Base-by-base conservation (phyloP, 2,329 filamentous ascomycete species). In the Sclerotinia minor region DNA sequence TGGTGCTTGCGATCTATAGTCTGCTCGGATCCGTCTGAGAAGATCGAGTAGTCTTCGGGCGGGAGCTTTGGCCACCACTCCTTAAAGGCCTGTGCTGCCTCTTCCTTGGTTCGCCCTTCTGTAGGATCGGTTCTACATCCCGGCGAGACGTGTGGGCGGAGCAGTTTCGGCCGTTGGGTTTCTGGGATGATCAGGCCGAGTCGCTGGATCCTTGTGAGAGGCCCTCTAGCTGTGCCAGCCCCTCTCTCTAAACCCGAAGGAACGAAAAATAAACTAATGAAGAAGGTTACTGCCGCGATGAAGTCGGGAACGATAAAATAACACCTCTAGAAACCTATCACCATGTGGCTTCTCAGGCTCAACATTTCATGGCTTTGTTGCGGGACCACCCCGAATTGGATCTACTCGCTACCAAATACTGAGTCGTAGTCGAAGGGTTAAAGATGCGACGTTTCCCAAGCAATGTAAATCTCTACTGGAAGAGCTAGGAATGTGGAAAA, bases 401-500 rank as follows among this genome's bases (percentile, higher is more conserved):
- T 71, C 74, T 54, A 74, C 67, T 7, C 73, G 70, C 50, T 78
- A 78, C 79, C 78, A 1, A 1, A 84, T 79, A 71, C 92, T 92
- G 76, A 91, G 91, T 24, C 88, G 89, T 82, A 92, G 87, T 15
- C 80, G 81, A 64, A 82, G n/a, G n/a, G n/a, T 75, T 35, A 81
- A 67, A 65, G 76, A 76, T 6, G 74, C 83, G 80, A 69, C 82
- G 77, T 72, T 91, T 91, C 78, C 89, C 77, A 91, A 89, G 61
- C 83, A 82, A 32, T 13, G 17, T 58, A 17, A 54, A 44, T 49
- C 3, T 29, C 52, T 6, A 57, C n/a, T 3, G 8, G 32, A 52
- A 44, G 6, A 32, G 17, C 2, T 9, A 41, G 24, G 9, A 24
- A 21, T 17, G 29, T 8, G 35, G 58, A 49, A 29, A 38, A 35